These are phyloP conservation scores for Aristolochia contorta DNA, from an alignment of 164 flowering plant genomes.

Conservation along the genomic window DNA sequence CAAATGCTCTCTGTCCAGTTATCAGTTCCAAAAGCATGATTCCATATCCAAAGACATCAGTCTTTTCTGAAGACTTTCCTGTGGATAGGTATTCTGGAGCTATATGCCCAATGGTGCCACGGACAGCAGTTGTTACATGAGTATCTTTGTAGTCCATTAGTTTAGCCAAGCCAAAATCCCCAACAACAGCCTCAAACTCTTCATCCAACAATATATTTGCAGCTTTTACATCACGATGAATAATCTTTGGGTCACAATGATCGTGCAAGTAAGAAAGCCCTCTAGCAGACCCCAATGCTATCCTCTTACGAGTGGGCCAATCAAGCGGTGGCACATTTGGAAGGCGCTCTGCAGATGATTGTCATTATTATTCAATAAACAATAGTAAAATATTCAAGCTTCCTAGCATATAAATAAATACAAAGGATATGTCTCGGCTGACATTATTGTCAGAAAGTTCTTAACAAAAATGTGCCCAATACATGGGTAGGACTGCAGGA, in stretches of 20 bases:
- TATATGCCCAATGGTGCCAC: conserved; percentile 93
- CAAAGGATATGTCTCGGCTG: too few relatives aligned
- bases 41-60: conserved; percentile 94
- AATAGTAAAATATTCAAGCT: too few relatives aligned
- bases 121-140: conserved; percentile 92
- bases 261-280: conserved; percentile 93
- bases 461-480: too few relatives aligned
- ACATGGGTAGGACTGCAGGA: too few relatives aligned
- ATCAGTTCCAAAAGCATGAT: conserved; percentile 93
- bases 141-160: conserved; percentile 97
- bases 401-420: too few relatives aligned
- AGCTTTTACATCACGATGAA: conserved; percentile 96
- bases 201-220: conserved; percentile 90
- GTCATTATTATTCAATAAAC: background rate
- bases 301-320: conserved; percentile 74
- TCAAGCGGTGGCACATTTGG: conserved; percentile 65
- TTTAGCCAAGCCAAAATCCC: conserved; percentile 95
- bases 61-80: conserved; percentile 86
- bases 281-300: conserved; percentile 85
- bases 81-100: conserved; percentile 94
- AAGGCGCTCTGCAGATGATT: conserved; percentile 48
- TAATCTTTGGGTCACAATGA: conserved; percentile 94
- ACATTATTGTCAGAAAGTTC: too few relatives aligned
- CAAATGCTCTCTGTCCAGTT: conserved; percentile 91
- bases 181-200: conserved; percentile 96